Percentiles rank a stretch among this genome's conserved stretches.
Conservation (phyloP, 1,284 basidiomycete genomes). For the Pascua guehoae region DNA sequence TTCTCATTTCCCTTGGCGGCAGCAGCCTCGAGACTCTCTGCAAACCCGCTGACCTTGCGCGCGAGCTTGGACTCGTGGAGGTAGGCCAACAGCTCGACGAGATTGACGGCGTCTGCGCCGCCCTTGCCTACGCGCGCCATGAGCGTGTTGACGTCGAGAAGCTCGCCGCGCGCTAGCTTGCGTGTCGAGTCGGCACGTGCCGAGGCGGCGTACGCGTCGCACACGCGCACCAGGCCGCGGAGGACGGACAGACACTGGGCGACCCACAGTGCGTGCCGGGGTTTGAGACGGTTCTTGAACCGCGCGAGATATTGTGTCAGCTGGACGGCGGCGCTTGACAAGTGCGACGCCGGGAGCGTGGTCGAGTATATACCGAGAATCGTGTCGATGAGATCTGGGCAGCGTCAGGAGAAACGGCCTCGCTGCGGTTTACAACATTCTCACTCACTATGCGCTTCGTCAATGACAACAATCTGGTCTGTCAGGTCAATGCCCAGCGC, state of each 20-base stretch:
- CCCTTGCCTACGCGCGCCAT: slow-evolving; percentile 61
- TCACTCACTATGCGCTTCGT: slow-evolving; percentile 89
- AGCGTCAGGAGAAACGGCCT: neutral
- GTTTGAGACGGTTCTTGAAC: slow-evolving; percentile 71
- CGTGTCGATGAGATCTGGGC: slow-evolving; percentile 75
- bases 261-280: slow-evolving; percentile 72
- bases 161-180: slow-evolving; percentile 33
- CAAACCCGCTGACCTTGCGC: slow-evolving; percentile 69
- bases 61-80: slow-evolving; percentile 78
- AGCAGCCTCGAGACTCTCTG: slow-evolving; percentile 57
- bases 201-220: slow-evolving; percentile 54
- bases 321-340: slow-evolving; percentile 68
- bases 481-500: slow-evolving; percentile 78
- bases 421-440: no score
- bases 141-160: slow-evolving; percentile 56
- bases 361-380: slow-evolving; percentile 80
- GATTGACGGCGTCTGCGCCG: slow-evolving; percentile 65
- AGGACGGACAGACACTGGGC: slow-evolving; percentile 72
- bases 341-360: slow-evolving; percentile 59
- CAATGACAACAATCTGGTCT: slow-evolving; percentile 82
- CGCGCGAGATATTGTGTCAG: slow-evolving; percentile 73
- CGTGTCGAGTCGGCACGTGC: slow-evolving; percentile 15
- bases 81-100: slow-evolving; percentile 78
- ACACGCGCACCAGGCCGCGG: slow-evolving; percentile 62
- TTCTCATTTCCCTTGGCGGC: slow-evolving; percentile 3